These are phyloP conservation scores for Venturia pyrina DNA, from an alignment of 2,329 filamentous ascomycete genomes.

Conservation along the genomic window DNA sequence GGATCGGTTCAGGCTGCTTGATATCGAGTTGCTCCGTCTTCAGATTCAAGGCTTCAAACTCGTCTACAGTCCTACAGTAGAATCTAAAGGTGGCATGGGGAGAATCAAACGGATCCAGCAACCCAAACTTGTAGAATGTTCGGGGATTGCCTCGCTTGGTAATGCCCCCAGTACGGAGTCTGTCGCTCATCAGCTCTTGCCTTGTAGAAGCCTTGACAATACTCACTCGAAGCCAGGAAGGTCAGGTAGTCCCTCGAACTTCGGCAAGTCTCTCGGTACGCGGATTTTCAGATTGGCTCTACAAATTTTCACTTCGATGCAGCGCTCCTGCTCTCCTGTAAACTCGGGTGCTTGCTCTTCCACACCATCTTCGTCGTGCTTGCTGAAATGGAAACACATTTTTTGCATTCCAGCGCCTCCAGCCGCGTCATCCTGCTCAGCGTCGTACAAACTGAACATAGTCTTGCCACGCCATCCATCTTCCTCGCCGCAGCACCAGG, in stretches of 20 bases:
- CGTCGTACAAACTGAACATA: conserved; percentile 34
- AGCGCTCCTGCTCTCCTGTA: conserved; percentile 18
- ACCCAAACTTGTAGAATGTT: conserved; percentile 38
- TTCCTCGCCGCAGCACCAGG: conserved; percentile 34
- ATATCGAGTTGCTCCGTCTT: not conserved
- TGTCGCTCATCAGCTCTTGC: conserved; percentile 17
- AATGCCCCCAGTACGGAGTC: conserved; percentile 28
- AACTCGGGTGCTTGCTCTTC: not conserved
- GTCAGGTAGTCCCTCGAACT: conserved; percentile 15
- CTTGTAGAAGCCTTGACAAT: not conserved
- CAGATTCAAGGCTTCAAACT: conserved; percentile 4
- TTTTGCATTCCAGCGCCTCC: conserved; percentile 29
- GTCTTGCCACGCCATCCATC: conserved; percentile 34
- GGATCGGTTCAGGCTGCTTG: not conserved
- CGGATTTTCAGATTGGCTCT: conserved; percentile 31
- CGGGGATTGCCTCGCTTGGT: conserved; percentile 30
- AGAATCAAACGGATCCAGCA: conserved; percentile 37
- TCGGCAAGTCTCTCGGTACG: conserved; percentile 21
- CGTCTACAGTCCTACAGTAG: conserved; percentile 23
- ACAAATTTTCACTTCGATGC: conserved; percentile 32
- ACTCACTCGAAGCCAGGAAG: conserved; percentile 23
- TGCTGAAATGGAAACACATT: conserved; percentile 22
- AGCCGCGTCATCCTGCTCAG: conserved; percentile 12
- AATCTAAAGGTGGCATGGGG: conserved; percentile 39
- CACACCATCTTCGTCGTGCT: not conserved